A percentile compares a stretch with the other conserved stretches of the same genome.
Conservation (phyloP, 1,284 basidiomycete genomes). For the Xanthoconium separans region DNA sequence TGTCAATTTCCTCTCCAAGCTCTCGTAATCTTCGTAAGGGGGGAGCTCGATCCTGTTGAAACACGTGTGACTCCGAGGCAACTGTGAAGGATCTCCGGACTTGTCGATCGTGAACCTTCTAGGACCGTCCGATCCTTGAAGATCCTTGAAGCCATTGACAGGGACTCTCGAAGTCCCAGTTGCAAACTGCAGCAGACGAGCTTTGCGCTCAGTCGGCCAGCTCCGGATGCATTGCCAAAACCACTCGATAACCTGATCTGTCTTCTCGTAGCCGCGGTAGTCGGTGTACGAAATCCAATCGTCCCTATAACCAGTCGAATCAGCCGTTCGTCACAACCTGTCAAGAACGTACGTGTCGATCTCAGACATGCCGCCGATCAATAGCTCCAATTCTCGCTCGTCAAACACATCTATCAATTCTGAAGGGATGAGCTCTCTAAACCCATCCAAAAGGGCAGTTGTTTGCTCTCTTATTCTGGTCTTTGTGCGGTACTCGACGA, state of each 20-base stretch:
- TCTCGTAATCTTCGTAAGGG: slow-evolving; percentile 88
- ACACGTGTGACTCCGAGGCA: slow-evolving; percentile 90
- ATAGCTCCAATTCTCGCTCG: slow-evolving; percentile 92
- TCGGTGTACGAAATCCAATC: slow-evolving; percentile 88
- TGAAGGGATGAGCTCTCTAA: slow-evolving; percentile 92
- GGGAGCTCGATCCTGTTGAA: slow-evolving; percentile 92
- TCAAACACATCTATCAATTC: slow-evolving; percentile 98
- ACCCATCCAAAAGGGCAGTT: slow-evolving; percentile 93
- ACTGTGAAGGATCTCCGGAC: slow-evolving; percentile 86
- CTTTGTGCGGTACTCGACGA: slow-evolving; percentile 94
- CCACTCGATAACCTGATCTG: slow-evolving; percentile 97
- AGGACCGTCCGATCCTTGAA: slow-evolving; percentile 97
- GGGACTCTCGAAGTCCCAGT: slow-evolving; percentile 97
- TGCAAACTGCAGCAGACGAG: slow-evolving; percentile 92
- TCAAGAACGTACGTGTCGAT: slow-evolving; percentile 79
- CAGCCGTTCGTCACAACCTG: not conserved
- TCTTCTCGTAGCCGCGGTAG: slow-evolving; percentile 82
- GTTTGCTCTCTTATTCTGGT: slow-evolving; percentile 95
- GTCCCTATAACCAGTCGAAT: slow-evolving; percentile 47
- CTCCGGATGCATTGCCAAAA: slow-evolving; percentile 98
- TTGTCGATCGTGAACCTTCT: slow-evolving; percentile 95
- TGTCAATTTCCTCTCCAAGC: slow-evolving; percentile 85
- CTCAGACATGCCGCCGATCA: slow-evolving; percentile 99
- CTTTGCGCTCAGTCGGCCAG: slow-evolving; percentile 97
- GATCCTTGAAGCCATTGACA: slow-evolving; percentile 98